phyloP scores from a whole-genome alignment of 495 filamentous ascomycete species.

The Penicillium roqueforti region DNA sequence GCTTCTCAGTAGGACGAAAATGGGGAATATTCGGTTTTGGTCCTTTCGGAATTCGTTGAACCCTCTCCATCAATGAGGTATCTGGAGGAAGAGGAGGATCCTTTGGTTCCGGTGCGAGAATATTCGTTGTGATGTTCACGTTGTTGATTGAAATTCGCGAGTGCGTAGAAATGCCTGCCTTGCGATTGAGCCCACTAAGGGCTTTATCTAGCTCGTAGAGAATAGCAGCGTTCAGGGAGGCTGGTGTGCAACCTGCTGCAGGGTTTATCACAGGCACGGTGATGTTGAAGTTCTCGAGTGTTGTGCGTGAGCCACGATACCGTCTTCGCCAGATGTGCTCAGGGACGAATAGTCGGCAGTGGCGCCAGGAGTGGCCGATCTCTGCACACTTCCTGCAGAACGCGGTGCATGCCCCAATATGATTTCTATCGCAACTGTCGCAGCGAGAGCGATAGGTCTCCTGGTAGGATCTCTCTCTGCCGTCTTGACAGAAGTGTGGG shows the following conservation, averaged over 20 bases:
- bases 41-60: not conserved
- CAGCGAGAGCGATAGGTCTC: not conserved
- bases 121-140: not conserved
- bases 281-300: not conserved
- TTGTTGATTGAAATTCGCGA: not conserved
- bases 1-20: not conserved
- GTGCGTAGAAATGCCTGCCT: not conserved
- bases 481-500: not conserved
- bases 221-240: not conserved
- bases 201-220: not conserved
- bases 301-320: not conserved
- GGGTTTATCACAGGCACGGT: not conserved
- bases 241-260: not conserved
- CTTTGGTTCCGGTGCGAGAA: not conserved
- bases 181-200: not conserved
- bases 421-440: not conserved
- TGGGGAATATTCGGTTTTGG: not conserved
- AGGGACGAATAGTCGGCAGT: not conserved
- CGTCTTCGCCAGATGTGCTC: not conserved
- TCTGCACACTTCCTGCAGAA: not conserved
- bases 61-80: not conserved
- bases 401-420: not conserved
- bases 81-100: not conserved
- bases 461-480: not conserved
- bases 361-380: not conserved